Evolutionary conservation across 305 asterid genomes (phyloP), one percentile per base, ranked within the genome.

Genomic region (Galium porrigens): DNA sequence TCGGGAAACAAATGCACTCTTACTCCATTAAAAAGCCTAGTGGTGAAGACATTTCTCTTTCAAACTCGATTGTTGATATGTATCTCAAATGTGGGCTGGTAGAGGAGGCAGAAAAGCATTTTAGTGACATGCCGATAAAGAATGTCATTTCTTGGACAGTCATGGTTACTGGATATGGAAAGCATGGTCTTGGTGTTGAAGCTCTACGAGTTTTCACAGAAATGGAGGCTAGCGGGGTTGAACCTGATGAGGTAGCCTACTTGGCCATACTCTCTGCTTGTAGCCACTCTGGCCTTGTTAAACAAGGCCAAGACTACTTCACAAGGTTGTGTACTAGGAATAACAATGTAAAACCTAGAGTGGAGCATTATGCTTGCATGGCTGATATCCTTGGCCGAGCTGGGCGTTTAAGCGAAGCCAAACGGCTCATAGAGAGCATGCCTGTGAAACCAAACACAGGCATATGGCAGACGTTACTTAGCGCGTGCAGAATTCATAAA

Each of bases 351-450:
- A 79, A 75, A 62, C 83, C 85, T 64, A 61, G 81, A 65, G 82
- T 82, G 5, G 90, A 86, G 77, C 94, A 86, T 72, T 83, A 85
- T 69, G 81, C 83, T 59, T 81, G 88, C 74, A 75, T 81, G 92
- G 86, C 80, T 44, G 89, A 85, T 72, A 75, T 73, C 53, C 85
- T 83, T 1, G 87, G 87, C 49, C 82, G 83, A 70, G 84, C 82
- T 14, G 92, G 92, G 12, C 73, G 77, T 27, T 57, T 85, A 58
- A 68, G 55, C 59, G 92, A 83, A 74, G 88, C 88, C 37, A 81
- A 76, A 71, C 68, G 59, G 42, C 75, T 83, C 33, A 71, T 83
- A 67, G 80, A 85, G 56, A 72, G 64, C 71, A 82, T 82, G 89
- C 87, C 88, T 0, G 42, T 82, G 61, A 82, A 65, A 64, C 73